phyloP scores from a whole-genome alignment of 345 rosid species.

The Gossypium longicalyx region DNA sequence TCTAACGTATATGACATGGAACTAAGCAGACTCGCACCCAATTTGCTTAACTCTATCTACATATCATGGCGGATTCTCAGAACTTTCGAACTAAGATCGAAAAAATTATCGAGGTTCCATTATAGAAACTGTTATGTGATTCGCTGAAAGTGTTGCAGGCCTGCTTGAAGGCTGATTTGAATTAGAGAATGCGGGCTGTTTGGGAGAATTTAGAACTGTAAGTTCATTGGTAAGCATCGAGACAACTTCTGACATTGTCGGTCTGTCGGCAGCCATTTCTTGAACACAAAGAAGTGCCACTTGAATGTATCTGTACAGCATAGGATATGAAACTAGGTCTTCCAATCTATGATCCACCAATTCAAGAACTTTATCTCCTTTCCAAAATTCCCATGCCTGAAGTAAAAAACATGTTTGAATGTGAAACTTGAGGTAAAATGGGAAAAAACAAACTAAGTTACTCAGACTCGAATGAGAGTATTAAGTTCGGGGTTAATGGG shows the following conservation, averaged over 20 bases:
- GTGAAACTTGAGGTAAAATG: not conserved
- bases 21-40: too few relatives aligned
- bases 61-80: too few relatives aligned
- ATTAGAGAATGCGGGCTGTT: slow-evolving; percentile 23
- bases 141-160: not conserved
- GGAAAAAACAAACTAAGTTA: not conserved
- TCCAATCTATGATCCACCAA: slow-evolving; percentile 7
- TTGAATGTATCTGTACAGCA: slow-evolving; percentile 12
- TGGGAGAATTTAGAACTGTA: slow-evolving; percentile 13
- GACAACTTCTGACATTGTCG: slow-evolving; percentile 25
- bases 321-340: not conserved
- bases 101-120: not conserved
- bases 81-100: too few relatives aligned
- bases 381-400: slow-evolving; percentile 7
- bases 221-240: slow-evolving; percentile 24
- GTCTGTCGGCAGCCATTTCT: slow-evolving; percentile 27
- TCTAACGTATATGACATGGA: too few relatives aligned
- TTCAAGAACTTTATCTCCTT: not conserved
- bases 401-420: not conserved
- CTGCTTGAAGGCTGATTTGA: not conserved
- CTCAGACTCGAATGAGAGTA: too few relatives aligned
- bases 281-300: slow-evolving; percentile 22
- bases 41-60: too few relatives aligned
- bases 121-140: not conserved
- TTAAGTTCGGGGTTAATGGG: too few relatives aligned